Evolutionary conservation across 345 rosid species (phyloP), one percentile per base, ranked within the genome.

Genomic region (Brassica rapa): DNA sequence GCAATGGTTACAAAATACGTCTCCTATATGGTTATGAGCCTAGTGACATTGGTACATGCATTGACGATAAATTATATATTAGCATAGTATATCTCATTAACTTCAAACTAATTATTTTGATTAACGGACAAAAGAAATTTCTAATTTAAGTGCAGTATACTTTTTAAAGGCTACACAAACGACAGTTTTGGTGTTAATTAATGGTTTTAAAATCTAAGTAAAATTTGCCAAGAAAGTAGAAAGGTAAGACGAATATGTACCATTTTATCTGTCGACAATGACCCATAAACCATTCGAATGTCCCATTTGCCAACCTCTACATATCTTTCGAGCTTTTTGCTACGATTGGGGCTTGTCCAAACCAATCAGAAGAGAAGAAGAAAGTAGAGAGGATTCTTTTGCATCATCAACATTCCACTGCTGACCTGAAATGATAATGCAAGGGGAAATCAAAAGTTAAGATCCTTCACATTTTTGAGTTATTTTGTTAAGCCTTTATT

Each of bases 341-440:
- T 71, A 57, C 21, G 15, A 72, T 72, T 78, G 73, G 68, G 72
- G 77, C 61, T 66, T 64, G 66, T 39, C 24, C 66, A 56, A 71
- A 64, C 81, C 76, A 77, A 77, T 77, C 33, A 77, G 43, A 39
- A 19, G 14, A 23, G 72, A 66, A 56, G 70, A 51, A 23, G 0
- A 29, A 69, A 76, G 12, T 29, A 69, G 70, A 55, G 41, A n/a
- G 6, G 19, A 71, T 16, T 66, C 61, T 72, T 72, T 41, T 78
- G 68, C 81, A 78, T 78, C 77, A 78, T 78, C 76, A 37, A 63
- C 63, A 69, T 77, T 70, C 80, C 75, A 69, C 71, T 71, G 59
- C 35, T 64, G 60, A 63, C 76, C 39, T 37, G 12, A 70, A 51
- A 64, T 55, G 39, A 49, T 68, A 68, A 49, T 62, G 64, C 53